These are phyloP conservation scores for Neotropicomus parvogracilis DNA, from an alignment of 1,284 basidiomycete species.

Conservation along the genomic window DNA sequence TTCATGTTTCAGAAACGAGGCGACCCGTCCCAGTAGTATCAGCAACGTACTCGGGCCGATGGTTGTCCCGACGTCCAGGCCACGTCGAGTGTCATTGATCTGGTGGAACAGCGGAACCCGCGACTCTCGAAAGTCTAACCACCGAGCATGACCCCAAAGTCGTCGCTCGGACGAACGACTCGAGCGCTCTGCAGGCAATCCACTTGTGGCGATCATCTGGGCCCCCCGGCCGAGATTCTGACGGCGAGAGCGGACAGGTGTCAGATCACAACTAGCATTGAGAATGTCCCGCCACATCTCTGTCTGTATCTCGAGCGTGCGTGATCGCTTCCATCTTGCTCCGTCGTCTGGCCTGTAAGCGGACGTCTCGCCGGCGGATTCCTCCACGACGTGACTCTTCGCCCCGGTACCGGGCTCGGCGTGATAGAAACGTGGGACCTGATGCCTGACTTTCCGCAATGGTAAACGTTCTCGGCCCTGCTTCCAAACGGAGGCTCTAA, in stretches of 20 bases:
- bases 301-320: conserved; percentile 7
- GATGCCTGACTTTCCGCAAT: not conserved
- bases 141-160: not conserved
- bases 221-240: conserved; percentile 1
- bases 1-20: conserved; percentile 5
- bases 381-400: conserved; percentile 16
- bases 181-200: too few relatives aligned
- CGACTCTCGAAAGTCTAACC: not conserved
- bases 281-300: conserved; percentile 12
- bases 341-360: not conserved
- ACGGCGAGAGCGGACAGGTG: conserved; percentile 18
- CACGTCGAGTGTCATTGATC: conserved; percentile 8
- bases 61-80: not conserved
- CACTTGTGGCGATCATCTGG: conserved; percentile 7
- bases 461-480: not conserved
- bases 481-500: not conserved
- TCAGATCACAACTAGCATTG: conserved; percentile 7
- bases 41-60: conserved; percentile 23
- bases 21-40: conserved; percentile 11
- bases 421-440: conserved; percentile 3
- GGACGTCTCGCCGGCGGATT: conserved; percentile 8
- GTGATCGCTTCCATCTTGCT: conserved; percentile 18
- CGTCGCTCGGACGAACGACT: conserved; percentile 5
- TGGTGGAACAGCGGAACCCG: conserved; percentile 4
- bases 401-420: conserved; percentile 21